Evolutionary conservation across 306 rosid genomes (phyloP), one percentile per base, ranked within the genome.

Genomic region (Begonia fuchsioides): DNA sequence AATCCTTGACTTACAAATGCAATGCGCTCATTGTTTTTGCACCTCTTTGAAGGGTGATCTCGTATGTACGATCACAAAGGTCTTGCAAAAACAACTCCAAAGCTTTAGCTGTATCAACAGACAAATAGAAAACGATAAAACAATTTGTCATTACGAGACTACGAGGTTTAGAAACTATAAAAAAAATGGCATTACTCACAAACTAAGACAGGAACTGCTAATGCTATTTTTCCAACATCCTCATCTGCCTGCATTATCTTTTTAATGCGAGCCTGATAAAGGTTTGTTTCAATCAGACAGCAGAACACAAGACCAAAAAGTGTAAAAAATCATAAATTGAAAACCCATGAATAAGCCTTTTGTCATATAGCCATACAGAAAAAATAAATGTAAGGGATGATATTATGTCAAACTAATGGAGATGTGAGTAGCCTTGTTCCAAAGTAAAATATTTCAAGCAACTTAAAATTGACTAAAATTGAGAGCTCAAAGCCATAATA

Each of bases 31-130:
- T 79, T 43, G 98, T 90, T 73, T 90, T 90, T 32, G 98, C 98
- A 62, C 95, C 98, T 69, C 98, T 85, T 57, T 67, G 93, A 52
- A 90, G 94, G 40, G 98, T 90, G 75, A 90, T 75, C 64, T 71
- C 93, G 15, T 90, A 85, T 15, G 98, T 82, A 43, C 74, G 98
- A 53, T 85, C 95, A 71, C 98, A 90, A 14, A 90, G 94, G 67
- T 90, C 98, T 85, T 90, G 98, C 74, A 90, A 69, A 67, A 90
- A 90, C 53, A 90, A 54, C 59, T 85, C 98, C 68, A 85, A 61
- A 19, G 98, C 98, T 76, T 90, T 90, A 41, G 98, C 98, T 90
- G 92, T 58, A 65, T 32, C 51, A 47, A 56, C 17, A 59, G 45
- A 19, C 49, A 63, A 56, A 41, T 2, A 41, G 45, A 10, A 4